These are phyloP conservation scores for Sarocladium strictum DNA, from an alignment of 2,329 filamentous ascomycete genomes.

Conservation along the genomic window DNA sequence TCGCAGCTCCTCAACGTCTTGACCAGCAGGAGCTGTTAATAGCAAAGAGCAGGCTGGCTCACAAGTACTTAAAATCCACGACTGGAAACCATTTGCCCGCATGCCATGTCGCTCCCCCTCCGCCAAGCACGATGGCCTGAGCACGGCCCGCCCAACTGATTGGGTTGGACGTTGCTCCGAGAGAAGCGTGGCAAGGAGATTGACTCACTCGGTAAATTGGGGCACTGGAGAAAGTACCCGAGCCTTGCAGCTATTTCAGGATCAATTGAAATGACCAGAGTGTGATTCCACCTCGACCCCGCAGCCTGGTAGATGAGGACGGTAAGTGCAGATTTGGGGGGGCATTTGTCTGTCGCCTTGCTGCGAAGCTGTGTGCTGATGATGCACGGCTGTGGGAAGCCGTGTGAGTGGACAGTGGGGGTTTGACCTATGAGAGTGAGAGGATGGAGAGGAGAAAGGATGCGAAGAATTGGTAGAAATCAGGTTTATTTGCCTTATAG, in stretches of 20 bases:
- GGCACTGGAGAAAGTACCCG: background rate
- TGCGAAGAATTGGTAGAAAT: background rate
- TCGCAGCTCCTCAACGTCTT: no score
- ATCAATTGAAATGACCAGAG: no score
- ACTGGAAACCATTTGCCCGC: background rate
- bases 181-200: background rate
- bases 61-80: no score
- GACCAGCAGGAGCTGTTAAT: no score
- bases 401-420: slow-evolving; percentile 6
- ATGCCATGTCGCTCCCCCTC: background rate
- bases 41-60: no score
- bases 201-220: background rate
- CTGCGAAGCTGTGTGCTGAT: background rate
- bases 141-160: background rate
- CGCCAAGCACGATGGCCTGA: slow-evolving; percentile 2
- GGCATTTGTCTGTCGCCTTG: background rate
- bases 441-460: background rate
- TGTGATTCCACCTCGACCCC: background rate
- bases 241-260: slow-evolving; percentile 3
- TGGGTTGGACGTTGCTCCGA: background rate
- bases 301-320: slow-evolving; percentile 1
- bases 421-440: slow-evolving; percentile 2
- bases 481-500: slow-evolving; percentile 6
- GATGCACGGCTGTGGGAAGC: background rate
- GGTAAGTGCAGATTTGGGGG: background rate